A percentile compares a stretch with the other conserved stretches of the same genome.
Conservation (phyloP, 139 green algal species). For the Micractinium sp. region DNA sequence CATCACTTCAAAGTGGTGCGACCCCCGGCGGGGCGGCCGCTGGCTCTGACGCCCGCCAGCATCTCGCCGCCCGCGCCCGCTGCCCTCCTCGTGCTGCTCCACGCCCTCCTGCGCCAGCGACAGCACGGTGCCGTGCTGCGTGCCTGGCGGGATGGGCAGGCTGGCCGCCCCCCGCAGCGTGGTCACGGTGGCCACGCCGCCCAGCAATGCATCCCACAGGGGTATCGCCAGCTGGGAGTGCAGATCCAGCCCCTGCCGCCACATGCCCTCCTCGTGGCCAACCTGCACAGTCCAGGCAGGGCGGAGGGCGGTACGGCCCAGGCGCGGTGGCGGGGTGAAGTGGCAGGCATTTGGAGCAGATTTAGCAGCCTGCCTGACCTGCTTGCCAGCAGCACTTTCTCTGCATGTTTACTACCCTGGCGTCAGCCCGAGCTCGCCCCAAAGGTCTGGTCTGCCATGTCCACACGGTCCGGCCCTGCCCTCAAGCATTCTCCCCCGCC, state of each 20-base stretch:
- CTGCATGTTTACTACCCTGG: no score
- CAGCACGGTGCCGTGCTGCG: conserved; percentile 33
- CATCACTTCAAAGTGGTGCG: conserved; percentile 25
- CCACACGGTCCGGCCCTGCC: background rate
- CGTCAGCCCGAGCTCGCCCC: background rate
- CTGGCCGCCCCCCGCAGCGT: conserved; percentile 2
- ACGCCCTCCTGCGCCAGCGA: conserved; percentile 12
- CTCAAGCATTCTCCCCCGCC: background rate
- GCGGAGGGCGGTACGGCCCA: background rate
- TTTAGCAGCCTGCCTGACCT: background rate
- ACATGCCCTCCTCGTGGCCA: background rate
- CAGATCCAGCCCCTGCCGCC: conserved; percentile 26
- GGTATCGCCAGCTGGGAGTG: conserved; percentile 23
- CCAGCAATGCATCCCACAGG: conserved; percentile 27
- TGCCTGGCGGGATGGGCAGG: conserved; percentile 26
- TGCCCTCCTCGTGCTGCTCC: background rate
- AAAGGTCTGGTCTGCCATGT: background rate
- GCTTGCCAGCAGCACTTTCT: background rate
- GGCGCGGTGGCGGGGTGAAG: background rate
- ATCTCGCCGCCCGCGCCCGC: background rate
- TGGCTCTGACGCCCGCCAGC: background rate
- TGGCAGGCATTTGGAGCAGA: background rate
- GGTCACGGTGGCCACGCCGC: background rate
- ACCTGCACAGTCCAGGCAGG: conserved; percentile 4
- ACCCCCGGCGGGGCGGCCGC: background rate